Evolutionary conservation across 2,329 filamentous ascomycete species (phyloP).

Genomic region (Colletotrichum sp.): DNA sequence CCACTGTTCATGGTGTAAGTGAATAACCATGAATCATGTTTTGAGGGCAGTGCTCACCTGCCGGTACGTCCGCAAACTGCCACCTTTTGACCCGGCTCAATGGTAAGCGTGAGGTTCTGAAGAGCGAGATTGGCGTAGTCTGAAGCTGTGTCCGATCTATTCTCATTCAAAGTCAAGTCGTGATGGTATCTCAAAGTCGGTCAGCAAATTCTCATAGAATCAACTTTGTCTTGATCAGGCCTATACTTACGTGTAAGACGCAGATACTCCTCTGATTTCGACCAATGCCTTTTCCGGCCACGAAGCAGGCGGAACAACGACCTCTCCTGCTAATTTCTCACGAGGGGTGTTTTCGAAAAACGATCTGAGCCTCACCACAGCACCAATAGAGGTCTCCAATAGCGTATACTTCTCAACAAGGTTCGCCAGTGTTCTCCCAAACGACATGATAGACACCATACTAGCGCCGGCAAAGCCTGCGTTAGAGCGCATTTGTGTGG

Average conservation of each 20-base stretch:
- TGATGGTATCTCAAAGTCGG: background rate
- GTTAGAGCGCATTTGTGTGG: slow-evolving; percentile 44
- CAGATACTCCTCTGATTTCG: slow-evolving; percentile 29
- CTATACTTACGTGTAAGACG: slow-evolving; percentile 10
- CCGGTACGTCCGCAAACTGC: slow-evolving; percentile 42
- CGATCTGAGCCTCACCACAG: slow-evolving; percentile 27
- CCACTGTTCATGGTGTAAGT: slow-evolving; percentile 32
- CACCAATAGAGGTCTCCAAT: slow-evolving; percentile 32
- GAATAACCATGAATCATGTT: background rate
- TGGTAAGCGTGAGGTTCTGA: background rate
- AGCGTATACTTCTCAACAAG: slow-evolving; percentile 37
- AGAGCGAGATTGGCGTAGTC: slow-evolving; percentile 18
- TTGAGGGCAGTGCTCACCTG: background rate
- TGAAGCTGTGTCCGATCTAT: background rate
- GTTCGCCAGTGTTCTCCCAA: slow-evolving; percentile 32
- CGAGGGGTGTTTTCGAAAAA: slow-evolving; percentile 28
- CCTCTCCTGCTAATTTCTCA: slow-evolving; percentile 25
- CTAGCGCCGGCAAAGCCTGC: slow-evolving; percentile 42
- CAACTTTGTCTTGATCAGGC: background rate
- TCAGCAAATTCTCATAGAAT: background rate
- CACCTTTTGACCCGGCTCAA: slow-evolving; percentile 35
- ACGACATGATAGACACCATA: slow-evolving; percentile 40
- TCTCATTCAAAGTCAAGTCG: background rate
- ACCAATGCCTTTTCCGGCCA: slow-evolving; percentile 39
- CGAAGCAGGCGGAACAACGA: slow-evolving; percentile 8